Base-by-base conservation (phyloP, 2,329 filamentous ascomycete genomes). In the Calonectria pteridis region DNA sequence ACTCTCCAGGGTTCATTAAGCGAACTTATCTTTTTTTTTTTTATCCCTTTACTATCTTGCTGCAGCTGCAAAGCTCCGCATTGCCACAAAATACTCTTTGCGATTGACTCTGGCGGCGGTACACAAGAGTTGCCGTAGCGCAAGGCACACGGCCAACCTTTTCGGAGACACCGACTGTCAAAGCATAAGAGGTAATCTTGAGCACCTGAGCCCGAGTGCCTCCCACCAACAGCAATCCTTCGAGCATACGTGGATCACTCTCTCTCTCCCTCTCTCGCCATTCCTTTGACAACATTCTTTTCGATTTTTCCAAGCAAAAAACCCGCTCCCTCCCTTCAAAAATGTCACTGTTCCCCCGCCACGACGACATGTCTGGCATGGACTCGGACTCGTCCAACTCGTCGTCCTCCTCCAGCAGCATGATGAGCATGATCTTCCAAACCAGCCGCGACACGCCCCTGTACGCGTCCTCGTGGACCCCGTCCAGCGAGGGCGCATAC, bases 401-500 rank as follows among this genome's bases (percentile, higher is more conserved):
- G 37, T 73, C 74, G 31, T 75, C 79, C 46, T 73, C 69, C 26
- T n/a, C 50, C 33, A 69, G 68, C 65, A 55, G 70, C 69, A 72
- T 76, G 28, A 90, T 89, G 88, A 84, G 84, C 82, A 85, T 87
- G 80, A 83, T 89, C 77, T 97, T 97, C 88, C 92, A 92, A 77
- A 90, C 84, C 74, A 80, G 85, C 72, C 85, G 83, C 63, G 78
- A 80, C 67, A 91, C 89, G 6, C 83, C 90, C 0, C 87, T 91
- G 73, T 91, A 86, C 84, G 93, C 94, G 20, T 83, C 85, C 28
- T 83, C 87, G 67, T 98, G 96, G 95, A 93, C 94, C 3, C 96
- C 96, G 6, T 85, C 82, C 33, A 92, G 86, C 43, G 86, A 89
- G 7, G 95, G 93, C 78, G 86, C 89, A 73, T 98, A 98, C 84